These are phyloP conservation scores for Phytophthora pseudosyringae DNA, from an alignment of 352 stramenopile species.

Conservation along the genomic window DNA sequence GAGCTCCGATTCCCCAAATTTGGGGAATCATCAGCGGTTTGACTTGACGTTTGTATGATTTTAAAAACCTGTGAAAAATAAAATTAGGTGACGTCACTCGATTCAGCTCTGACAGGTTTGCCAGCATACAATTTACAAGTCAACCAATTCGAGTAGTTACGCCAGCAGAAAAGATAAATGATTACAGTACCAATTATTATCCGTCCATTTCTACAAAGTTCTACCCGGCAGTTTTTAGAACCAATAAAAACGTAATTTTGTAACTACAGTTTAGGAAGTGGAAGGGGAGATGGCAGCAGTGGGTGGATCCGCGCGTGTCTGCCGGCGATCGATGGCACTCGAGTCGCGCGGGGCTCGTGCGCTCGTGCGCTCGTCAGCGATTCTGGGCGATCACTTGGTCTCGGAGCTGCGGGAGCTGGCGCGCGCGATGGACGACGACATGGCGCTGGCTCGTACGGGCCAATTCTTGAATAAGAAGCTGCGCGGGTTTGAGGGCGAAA, in stretches of 20 bases:
- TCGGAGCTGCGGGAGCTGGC: constrained; percentile 9
- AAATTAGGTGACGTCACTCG: not conserved
- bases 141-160: not conserved
- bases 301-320: constrained; percentile 18
- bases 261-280: too few relatives aligned
- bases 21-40: not conserved
- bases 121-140: too few relatives aligned
- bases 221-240: too few relatives aligned
- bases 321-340: constrained; percentile 23
- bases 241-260: too few relatives aligned
- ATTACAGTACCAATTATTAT: not conserved
- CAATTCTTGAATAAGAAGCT: constrained; percentile 22
- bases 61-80: not conserved
- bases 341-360: not conserved
- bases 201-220: too few relatives aligned
- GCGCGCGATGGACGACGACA: not conserved
- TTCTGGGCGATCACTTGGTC: constrained; percentile 22
- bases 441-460: constrained; percentile 4
- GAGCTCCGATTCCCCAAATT: not conserved
- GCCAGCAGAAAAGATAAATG: not conserved
- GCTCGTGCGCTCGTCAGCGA: not conserved
- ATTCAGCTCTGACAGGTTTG: not conserved
- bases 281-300: constrained; percentile 6
- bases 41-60: constrained; percentile 11
- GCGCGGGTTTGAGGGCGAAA: constrained; percentile 22